phyloP scores from a whole-genome alignment of 192 early-diverging fungal genomes.

The Coemansia sp. region DNA sequence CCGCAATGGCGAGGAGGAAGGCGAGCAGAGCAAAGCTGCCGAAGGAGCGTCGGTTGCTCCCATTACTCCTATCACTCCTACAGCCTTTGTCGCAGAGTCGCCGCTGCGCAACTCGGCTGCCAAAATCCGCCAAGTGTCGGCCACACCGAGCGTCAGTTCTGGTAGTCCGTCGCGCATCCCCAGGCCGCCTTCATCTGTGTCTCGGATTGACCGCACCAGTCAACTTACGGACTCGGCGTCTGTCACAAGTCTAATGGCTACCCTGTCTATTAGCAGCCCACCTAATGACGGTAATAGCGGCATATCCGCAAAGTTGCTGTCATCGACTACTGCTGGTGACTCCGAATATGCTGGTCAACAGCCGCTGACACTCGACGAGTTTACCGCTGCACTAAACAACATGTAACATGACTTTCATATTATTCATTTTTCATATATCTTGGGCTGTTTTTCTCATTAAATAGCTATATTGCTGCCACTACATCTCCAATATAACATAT shows the following conservation, averaged over 20 bases:
- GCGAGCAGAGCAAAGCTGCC: background rate
- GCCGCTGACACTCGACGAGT: slow-evolving; percentile 21
- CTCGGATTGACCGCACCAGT: slow-evolving; percentile 1
- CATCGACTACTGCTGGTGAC: background rate
- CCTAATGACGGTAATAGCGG: background rate
- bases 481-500: background rate
- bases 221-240: slow-evolving; percentile 8
- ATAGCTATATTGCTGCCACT: background rate
- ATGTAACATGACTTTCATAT: slow-evolving; percentile 12
- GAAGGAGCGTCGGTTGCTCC: background rate
- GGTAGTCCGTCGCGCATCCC: slow-evolving; percentile 28
- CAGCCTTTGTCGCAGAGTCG: slow-evolving; percentile 6
- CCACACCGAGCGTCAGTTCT: background rate
- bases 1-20: slow-evolving; percentile 2
- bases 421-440: background rate
- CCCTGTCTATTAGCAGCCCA: background rate
- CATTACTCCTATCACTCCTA: background rate
- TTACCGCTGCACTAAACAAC: slow-evolving; percentile 20
- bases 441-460: background rate
- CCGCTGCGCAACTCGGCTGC: background rate
- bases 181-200: slow-evolving; percentile 13
- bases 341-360: background rate
- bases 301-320: background rate
- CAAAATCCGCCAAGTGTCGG: slow-evolving; percentile 2
- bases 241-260: slow-evolving; percentile 1